A percentile compares a stretch with the other conserved stretches of the same genome.
These are phyloP conservation scores for Nannochloropsis gaditana DNA, from an alignment of 108 stramenopile species.

Conservation along the genomic window DNA sequence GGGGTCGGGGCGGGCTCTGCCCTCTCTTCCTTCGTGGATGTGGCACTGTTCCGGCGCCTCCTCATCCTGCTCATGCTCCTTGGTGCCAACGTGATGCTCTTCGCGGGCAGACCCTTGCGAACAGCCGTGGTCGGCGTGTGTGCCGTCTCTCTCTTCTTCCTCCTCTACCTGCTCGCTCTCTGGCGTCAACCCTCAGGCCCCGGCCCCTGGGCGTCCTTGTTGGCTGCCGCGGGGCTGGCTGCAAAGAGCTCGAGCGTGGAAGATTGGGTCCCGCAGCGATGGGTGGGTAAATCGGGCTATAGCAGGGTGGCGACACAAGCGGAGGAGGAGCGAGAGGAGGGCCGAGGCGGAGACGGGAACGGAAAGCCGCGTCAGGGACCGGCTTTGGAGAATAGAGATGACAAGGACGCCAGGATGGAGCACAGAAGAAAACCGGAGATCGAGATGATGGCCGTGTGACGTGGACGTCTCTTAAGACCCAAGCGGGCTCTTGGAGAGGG, in stretches of 20 bases:
- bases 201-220: neutral
- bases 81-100: neutral
- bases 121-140: neutral
- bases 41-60: neutral
- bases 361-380: neutral
- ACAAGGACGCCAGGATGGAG: neutral
- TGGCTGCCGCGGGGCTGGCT: neutral
- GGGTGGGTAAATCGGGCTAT: neutral
- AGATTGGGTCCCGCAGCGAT: neutral
- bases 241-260: neutral
- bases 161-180: neutral
- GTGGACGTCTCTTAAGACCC: neutral
- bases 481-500: too few relatives aligned
- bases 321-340: neutral
- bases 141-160: neutral
- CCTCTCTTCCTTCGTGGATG: neutral
- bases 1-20: neutral
- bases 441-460: neutral
- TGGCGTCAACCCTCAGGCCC: neutral
- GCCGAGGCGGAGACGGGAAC: neutral
- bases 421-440: neutral
- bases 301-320: neutral
- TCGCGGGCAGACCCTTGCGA: neutral
- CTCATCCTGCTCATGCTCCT: neutral
- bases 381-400: neutral